Evolutionary conservation across 164 flowering plant genomes (phyloP).

Genomic region (Litsea cubeba): DNA sequence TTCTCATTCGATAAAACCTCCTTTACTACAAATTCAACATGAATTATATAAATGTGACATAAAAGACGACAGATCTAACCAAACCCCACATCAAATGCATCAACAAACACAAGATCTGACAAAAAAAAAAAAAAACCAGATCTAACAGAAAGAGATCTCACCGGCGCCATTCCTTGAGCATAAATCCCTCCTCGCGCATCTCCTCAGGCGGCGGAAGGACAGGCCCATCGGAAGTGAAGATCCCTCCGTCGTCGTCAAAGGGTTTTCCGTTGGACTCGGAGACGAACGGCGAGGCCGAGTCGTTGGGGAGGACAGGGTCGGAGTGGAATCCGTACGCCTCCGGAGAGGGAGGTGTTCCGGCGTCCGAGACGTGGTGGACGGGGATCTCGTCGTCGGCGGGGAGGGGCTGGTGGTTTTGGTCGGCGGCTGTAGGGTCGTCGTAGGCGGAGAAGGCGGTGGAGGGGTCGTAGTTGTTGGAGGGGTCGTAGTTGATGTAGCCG

Average conservation of each 20-base stretch:
- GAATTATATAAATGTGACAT: too few relatives aligned
- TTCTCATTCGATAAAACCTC: too few relatives aligned
- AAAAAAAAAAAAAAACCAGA: not conserved
- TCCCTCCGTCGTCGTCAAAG: constrained; percentile 37
- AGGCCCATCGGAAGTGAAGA: constrained; percentile 78
- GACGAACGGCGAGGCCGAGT: constrained; percentile 34
- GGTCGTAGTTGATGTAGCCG: constrained; percentile 39
- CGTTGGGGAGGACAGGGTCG: constrained; percentile 18
- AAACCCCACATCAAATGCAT: not conserved
- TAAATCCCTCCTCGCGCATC: constrained; percentile 83
- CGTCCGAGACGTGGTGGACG: constrained; percentile 30
- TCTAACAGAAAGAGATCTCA: constrained; percentile 20
- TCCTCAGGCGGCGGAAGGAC: constrained; percentile 79
- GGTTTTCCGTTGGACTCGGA: constrained; percentile 52
- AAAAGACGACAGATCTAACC: constrained; percentile 1
- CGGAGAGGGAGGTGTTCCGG: constrained; percentile 26
- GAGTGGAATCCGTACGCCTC: constrained; percentile 45
- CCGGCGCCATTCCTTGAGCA: constrained; percentile 94
- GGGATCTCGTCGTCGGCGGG: constrained; percentile 42
- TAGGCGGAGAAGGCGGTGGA: constrained; percentile 23
- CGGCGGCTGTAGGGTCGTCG: constrained; percentile 14
- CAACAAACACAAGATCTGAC: not conserved
- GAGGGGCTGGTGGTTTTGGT: constrained; percentile 14
- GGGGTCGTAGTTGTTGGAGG: constrained; percentile 38
- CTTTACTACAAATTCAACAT: too few relatives aligned